phyloP scores from a whole-genome alignment of 257 asterid species.

The Nicotiana attenuata region DNA sequence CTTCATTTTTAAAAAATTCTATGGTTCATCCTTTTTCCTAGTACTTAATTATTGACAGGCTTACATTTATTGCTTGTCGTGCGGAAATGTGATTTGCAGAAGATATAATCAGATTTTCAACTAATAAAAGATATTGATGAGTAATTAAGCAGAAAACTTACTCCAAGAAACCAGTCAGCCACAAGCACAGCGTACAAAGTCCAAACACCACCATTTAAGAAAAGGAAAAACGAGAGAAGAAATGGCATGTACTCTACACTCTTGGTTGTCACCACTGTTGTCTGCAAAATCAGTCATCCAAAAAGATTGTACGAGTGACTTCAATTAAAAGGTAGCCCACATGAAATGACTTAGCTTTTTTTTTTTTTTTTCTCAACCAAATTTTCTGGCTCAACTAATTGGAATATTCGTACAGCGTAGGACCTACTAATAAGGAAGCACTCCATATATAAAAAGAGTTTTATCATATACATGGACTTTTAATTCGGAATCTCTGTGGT shows the following conservation, averaged over 20 bases:
- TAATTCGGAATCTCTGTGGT: too few relatives aligned
- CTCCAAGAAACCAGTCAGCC: constrained; percentile 70
- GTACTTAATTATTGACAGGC: neutral
- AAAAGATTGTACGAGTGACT: neutral
- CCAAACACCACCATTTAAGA: constrained; percentile 81
- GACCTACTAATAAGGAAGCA: too few relatives aligned
- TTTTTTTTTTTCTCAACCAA: too few relatives aligned
- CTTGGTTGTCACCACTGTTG: constrained; percentile 53
- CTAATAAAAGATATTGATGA: neutral
- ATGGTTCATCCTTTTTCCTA: neutral
- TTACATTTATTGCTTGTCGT: neutral
- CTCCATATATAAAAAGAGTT: too few relatives aligned
- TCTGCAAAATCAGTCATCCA: constrained; percentile 27
- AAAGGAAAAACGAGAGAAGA: constrained; percentile 62
- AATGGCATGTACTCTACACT: constrained; percentile 88
- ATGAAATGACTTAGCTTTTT: neutral
- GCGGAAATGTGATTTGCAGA: neutral
- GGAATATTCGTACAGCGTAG: too few relatives aligned
- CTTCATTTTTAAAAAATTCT: neutral
- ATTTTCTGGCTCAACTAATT: too few relatives aligned
- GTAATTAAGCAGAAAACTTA: constrained; percentile 32
- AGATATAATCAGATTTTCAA: neutral
- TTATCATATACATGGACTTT: too few relatives aligned
- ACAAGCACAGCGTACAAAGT: constrained; percentile 62
- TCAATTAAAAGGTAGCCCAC: neutral